phyloP scores from a whole-genome alignment of 1,284 basidiomycete species.

The Leccinum fuscescens region DNA sequence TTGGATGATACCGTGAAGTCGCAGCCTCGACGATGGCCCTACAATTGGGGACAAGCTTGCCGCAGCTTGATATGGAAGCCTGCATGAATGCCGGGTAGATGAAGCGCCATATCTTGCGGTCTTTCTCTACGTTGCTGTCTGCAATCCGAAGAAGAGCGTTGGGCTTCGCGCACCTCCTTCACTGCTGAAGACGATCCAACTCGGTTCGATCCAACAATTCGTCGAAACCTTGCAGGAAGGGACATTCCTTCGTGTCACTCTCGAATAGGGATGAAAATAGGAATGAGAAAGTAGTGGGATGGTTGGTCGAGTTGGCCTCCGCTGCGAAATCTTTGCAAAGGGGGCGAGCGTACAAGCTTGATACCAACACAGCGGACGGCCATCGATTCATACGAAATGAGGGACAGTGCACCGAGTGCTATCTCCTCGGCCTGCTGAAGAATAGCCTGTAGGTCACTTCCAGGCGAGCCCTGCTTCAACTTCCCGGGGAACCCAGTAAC shows the following conservation, averaged over 20 bases:
- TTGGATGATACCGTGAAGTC: conserved; percentile 63
- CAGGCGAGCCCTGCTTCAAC: conserved; percentile 40
- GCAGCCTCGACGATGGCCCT: conserved; percentile 66
- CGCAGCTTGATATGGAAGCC: conserved; percentile 47
- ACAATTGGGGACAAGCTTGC: conserved; percentile 47
- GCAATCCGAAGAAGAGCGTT: conserved; percentile 63
- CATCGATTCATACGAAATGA: conserved; percentile 65
- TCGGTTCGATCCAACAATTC: conserved; percentile 63
- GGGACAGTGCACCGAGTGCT: conserved; percentile 74
- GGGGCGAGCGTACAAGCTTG: conserved; percentile 52
- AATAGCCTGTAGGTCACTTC: conserved; percentile 39
- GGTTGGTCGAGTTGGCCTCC: conserved; percentile 31
- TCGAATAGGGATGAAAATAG: conserved; percentile 47
- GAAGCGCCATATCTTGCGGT: conserved; percentile 70
- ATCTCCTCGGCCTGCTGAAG: conserved; percentile 55
- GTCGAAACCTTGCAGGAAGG: conserved; percentile 61
- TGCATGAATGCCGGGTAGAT: conserved; percentile 65
- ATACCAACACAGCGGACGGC: conserved; percentile 56
- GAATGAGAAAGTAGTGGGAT: conserved; percentile 25
- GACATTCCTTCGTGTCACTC: conserved; percentile 26
- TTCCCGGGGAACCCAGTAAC: conserved; percentile 45
- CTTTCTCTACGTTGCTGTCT: conserved; percentile 62
- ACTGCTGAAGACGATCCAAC: conserved; percentile 57
- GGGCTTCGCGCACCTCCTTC: conserved; percentile 51
- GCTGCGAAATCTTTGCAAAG: conserved; percentile 41